phyloP scores from a whole-genome alignment of 2,329 filamentous ascomycete genomes.

The Penicillium sclerotiorum region DNA sequence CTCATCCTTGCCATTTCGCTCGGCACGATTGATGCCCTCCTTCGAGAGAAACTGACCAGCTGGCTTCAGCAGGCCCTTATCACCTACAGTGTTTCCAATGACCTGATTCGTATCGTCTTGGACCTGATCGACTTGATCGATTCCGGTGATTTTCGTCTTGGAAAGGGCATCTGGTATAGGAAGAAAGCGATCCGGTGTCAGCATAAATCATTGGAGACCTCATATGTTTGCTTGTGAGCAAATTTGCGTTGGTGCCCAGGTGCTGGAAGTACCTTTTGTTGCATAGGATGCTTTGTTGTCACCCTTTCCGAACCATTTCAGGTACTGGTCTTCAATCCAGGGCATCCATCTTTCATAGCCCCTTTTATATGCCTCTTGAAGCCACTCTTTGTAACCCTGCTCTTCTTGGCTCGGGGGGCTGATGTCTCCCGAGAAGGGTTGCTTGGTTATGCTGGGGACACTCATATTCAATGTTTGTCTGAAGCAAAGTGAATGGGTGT shows the following conservation, averaged over 20 bases:
- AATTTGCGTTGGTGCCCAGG: not conserved
- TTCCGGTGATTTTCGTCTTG: slow-evolving; percentile 56
- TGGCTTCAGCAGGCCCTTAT: slow-evolving; percentile 55
- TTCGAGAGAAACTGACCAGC: slow-evolving; percentile 53
- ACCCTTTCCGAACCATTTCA: slow-evolving; percentile 57
- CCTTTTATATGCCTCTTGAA: slow-evolving; percentile 51
- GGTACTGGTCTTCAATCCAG: slow-evolving; percentile 59
- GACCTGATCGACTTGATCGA: slow-evolving; percentile 54
- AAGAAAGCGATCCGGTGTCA: not conserved
- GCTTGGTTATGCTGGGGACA: not conserved
- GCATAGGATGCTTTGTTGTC: slow-evolving; percentile 60
- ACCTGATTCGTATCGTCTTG: slow-evolving; percentile 56
- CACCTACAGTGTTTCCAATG: slow-evolving; percentile 54
- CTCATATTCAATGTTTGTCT: not conserved
- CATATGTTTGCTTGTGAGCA: too few species aligned
- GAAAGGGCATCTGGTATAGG: slow-evolving; percentile 49
- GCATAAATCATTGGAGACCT: too few species aligned
- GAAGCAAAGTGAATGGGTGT: too few species aligned
- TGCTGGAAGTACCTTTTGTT: slow-evolving; percentile 48
- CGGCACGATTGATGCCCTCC: slow-evolving; percentile 57
- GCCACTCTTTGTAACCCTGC: slow-evolving; percentile 42
- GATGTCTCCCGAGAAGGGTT: not conserved
- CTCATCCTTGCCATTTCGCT: slow-evolving; percentile 59
- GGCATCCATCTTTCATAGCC: slow-evolving; percentile 60
- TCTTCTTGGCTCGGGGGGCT: slow-evolving; percentile 18